phyloP scores from a whole-genome alignment of 768 basidiomycete genomes.

The Tulasnella sp. region DNA sequence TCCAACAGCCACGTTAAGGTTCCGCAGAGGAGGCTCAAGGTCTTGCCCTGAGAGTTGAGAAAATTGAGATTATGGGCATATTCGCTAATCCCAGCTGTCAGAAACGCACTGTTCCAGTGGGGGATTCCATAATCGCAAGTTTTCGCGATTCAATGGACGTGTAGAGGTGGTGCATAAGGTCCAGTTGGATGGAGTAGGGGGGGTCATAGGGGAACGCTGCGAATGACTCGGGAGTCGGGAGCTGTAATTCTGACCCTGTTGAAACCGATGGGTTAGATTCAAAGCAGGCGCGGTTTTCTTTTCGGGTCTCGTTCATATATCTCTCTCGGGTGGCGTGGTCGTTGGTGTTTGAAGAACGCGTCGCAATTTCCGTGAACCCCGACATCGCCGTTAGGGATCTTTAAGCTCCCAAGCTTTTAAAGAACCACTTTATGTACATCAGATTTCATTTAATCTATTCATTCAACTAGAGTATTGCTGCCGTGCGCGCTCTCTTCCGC shows the following conservation, averaged over 20 bases:
- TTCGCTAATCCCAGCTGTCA: no score
- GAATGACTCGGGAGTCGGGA: constrained; percentile 60
- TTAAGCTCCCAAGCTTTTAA: no score
- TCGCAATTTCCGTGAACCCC: no score
- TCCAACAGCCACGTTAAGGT: constrained; percentile 66
- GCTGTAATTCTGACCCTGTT: constrained; percentile 4
- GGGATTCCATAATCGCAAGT: constrained; percentile 78
- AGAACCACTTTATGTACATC: no score
- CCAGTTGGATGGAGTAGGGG: constrained; percentile 75
- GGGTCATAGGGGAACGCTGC: constrained; percentile 72
- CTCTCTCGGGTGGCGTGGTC: no score
- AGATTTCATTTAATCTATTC: no score
- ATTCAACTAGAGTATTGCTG: no score
- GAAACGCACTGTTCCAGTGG: constrained; percentile 68
- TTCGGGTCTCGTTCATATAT: not conserved
- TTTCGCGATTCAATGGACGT: constrained; percentile 51
- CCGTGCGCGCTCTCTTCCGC: no score
- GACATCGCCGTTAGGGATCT: no score
- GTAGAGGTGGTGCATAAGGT: constrained; percentile 85
- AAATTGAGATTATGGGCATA: no score
- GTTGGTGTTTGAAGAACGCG: no score
- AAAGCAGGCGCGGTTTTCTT: not conserved
- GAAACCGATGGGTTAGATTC: not conserved
- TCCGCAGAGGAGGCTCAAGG: constrained; percentile 66
- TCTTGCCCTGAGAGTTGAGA: constrained; percentile 57